Base-by-base conservation (phyloP, 31 red algal genomes). In the Endocladia muricata region DNA sequence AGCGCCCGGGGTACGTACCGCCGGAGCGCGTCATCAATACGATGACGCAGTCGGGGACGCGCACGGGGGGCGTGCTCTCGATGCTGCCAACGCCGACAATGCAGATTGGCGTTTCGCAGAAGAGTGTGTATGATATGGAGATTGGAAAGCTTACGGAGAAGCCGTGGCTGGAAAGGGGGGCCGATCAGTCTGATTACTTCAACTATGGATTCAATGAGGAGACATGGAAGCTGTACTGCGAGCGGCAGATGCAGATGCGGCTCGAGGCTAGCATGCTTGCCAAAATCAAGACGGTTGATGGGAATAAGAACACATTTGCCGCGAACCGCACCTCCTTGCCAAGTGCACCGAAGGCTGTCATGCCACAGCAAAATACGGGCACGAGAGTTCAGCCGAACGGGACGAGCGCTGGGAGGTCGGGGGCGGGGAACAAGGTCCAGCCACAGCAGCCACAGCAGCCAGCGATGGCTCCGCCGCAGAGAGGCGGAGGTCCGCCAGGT, bases 181-280 rank as follows among this genome's bases (percentile, higher is more conserved):
- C 91, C 1, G 95, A 94, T 48, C 41, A 84, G 28, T 81, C 88
- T 28, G 91, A 98, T 33, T 98, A 94, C 48, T 94, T 94, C 67
- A 94, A 98, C 34, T 98, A 98, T 56, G 95, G 95, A 7, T 98
- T 97, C 74, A 97, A 85, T 21, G 94, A 97, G 57, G 94, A 97
- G 26, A 93, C 94, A 37, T 97, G 94, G 94, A 94, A 90, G 68
- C 64, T 93, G 11, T 97, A 97, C 51, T 97, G 94, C 68, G 85
- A 93, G 72, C 79, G 89, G 15, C 94, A 97, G 43, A 81, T 81
- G 71, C 84, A 89, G 43, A 97, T 97, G 94, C 74, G 94, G n/a
- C 85, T 93, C 5, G 89, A 97, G 68, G 76, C 85, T 26, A 78
- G 76, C 38, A 85, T 78, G 73, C 60, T 81, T 23, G 89, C 81